These are phyloP conservation scores for Lanmaoa pseudosensibilis DNA, from an alignment of 768 basidiomycete species.

Conservation along the genomic window DNA sequence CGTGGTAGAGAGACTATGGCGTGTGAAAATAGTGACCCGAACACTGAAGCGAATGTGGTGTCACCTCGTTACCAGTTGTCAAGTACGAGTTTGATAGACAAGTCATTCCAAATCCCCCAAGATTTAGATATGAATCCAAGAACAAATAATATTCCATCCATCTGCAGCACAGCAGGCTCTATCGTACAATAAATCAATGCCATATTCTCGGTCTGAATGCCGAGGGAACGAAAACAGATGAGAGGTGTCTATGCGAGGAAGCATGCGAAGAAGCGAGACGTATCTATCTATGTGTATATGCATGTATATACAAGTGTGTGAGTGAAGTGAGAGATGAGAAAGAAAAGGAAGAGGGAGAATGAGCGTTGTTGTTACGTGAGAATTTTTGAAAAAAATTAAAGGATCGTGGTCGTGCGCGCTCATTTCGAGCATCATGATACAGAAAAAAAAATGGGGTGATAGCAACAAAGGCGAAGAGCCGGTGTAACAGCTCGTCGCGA, in stretches of 20 bases:
- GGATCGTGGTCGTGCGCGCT: conserved; percentile 27
- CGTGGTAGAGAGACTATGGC: background rate
- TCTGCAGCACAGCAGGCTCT: conserved; percentile 25
- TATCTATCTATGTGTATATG: conserved; percentile 40
- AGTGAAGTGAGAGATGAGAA: conserved; percentile 22
- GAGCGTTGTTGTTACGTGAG: conserved; percentile 28
- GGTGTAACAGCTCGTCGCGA: conserved; percentile 19
- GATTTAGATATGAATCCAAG: conserved; percentile 21
- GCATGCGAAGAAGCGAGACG: conserved; percentile 23
- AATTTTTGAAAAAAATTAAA: conserved; percentile 7
- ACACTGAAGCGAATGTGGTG: background rate
- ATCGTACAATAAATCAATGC: conserved; percentile 40
- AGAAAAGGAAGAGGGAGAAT: conserved; percentile 8
- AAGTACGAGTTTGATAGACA: conserved; percentile 11
- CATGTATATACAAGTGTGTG: conserved; percentile 38
- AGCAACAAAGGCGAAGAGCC: conserved; percentile 3
- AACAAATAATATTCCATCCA: conserved; percentile 35
- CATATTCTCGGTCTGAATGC: conserved; percentile 25
- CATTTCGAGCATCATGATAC: conserved; percentile 17
- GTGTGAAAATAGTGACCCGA: conserved; percentile 3
- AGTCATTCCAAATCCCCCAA: background rate
- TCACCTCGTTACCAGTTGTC: conserved; percentile 21
- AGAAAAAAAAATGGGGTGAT: conserved; percentile 1
- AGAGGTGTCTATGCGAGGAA: conserved; percentile 29
- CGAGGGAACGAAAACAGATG: conserved; percentile 14